Base-by-base conservation (phyloP, 352 stramenopile species). In the Phytopythium aichiense region DNA sequence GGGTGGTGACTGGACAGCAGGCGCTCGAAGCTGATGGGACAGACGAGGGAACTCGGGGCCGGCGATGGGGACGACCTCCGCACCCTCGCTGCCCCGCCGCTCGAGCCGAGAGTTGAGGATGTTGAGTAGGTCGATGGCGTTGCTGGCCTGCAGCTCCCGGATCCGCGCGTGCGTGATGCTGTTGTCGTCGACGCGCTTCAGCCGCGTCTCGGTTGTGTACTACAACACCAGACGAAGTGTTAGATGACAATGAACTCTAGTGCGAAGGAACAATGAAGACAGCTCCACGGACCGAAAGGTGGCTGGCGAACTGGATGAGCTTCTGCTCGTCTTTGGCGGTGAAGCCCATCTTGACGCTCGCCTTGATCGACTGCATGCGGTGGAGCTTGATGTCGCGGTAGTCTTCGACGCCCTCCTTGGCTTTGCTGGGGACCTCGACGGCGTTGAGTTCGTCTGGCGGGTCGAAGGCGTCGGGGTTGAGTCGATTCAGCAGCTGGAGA, bases 301-400 rank as follows among this genome's bases (percentile, higher is more conserved):
- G 76, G 46, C 67, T 85, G n/a, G 72, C 72, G 28, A 89, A 84
- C 58, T 84, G 74, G 56, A 89, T 73, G 40, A 89, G 68, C 25
- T 82, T 83, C 60, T 89, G 73, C 37, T 89, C 80, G 59, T 89
- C 80, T 52, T 88, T 87, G 25, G 65, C 42, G 8, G 73, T 82
- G 65, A 88, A 89, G 0, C 76, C 80, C 22, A 65, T 65, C 25
- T 61, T 64, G 13, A 61, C 55, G 0, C 66, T 61, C n/a, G 64
- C 46, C 48, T 72, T 73, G 11, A 72, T 25, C 0, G 67, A 71
- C 7, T 73, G 72, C 9, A 65, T 68, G 8, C 74, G 72, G n/a
- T 55, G 67, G 4, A 88, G 54, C 22, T 64, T 68, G 38, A 88
- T 60, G 62, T 89, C 77, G 22, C 46, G 56, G 22, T 69, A 71